Evolutionary conservation across 108 stramenopile genomes (phyloP).

Genomic region (Nannochloropsis oceanica): DNA sequence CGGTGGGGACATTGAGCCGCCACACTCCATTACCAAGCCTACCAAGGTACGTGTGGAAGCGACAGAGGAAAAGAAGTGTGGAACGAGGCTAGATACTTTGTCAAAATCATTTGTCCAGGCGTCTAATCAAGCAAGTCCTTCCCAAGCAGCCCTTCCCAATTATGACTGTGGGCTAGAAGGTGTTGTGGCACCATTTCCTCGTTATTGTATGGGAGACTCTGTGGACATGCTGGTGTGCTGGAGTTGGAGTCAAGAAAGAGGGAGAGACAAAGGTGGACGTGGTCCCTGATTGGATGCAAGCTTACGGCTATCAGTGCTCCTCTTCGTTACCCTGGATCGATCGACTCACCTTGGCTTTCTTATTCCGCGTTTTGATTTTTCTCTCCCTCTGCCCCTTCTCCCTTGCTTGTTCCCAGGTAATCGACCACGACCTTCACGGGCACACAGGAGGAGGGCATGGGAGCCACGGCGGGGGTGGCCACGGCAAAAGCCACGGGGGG

Average conservation of each 20-base stretch:
- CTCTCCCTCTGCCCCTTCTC: not conserved
- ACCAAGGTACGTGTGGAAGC: not conserved
- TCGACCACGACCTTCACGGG: not conserved
- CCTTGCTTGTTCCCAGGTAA: not conserved
- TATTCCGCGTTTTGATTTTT: not conserved
- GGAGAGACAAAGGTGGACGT: not conserved
- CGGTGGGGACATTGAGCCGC: not conserved
- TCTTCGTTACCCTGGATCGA: not conserved
- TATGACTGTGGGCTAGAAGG: not conserved
- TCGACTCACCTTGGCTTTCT: not conserved
- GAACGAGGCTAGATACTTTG: too few relatives aligned
- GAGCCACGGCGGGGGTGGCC: not conserved
- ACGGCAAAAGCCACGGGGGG: not conserved
- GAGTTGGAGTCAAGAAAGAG: too few relatives aligned
- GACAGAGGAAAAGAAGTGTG: too few relatives aligned
- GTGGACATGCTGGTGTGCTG: too few relatives aligned
- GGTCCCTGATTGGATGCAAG: not conserved
- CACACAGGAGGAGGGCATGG: not conserved
- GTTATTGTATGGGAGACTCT: too few relatives aligned
- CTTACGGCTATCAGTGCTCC: not conserved
- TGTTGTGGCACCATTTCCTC: too few relatives aligned
- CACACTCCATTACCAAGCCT: not conserved
- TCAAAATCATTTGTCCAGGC: too few relatives aligned
- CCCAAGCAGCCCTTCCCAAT: not conserved
- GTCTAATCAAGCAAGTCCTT: too few relatives aligned